These are phyloP conservation scores for Trichopus zeylanicus DNA, from an alignment of 116 monocot genomes.

Conservation along the genomic window DNA sequence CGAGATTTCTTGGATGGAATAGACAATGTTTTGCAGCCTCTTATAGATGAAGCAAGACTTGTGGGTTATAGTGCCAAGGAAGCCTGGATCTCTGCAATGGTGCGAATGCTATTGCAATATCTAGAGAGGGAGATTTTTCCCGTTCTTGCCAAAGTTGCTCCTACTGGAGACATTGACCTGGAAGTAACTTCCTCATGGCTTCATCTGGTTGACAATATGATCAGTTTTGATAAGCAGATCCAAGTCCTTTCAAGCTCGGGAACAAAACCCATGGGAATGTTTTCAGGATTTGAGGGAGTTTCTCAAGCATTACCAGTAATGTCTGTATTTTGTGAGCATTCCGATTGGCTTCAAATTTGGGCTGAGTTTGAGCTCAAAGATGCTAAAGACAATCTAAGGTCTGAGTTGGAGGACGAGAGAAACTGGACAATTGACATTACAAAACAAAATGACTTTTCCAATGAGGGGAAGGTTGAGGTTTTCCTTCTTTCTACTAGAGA, in stretches of 20 bases:
- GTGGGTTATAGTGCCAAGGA: slow-evolving; percentile 64
- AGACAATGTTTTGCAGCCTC: slow-evolving; percentile 60
- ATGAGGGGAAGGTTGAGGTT: slow-evolving; percentile 7
- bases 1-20: slow-evolving; percentile 54
- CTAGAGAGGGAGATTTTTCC: slow-evolving; percentile 44
- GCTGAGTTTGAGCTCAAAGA: slow-evolving; percentile 52
- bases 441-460: slow-evolving; percentile 15
- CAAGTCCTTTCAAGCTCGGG: slow-evolving; percentile 32
- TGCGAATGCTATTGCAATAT: slow-evolving; percentile 39
- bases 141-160: slow-evolving; percentile 18
- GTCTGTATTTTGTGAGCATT: slow-evolving; percentile 37
- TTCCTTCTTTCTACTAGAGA: slow-evolving; percentile 55
- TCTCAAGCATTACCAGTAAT: slow-evolving; percentile 28
- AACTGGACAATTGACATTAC: slow-evolving; percentile 28
- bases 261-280: slow-evolving; percentile 12
- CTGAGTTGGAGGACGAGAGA: slow-evolving; percentile 38
- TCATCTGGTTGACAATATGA: slow-evolving; percentile 58
- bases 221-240: slow-evolving; percentile 59
- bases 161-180: slow-evolving; percentile 11
- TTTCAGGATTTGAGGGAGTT: slow-evolving; percentile 18
- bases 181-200: slow-evolving; percentile 41
- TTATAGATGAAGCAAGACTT: slow-evolving; percentile 62
- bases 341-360: slow-evolving; percentile 66
- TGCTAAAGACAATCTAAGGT: slow-evolving; percentile 41
- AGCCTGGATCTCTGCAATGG: slow-evolving; percentile 62